phyloP scores from a whole-genome alignment of 495 filamentous ascomycete genomes.

The Annulohypoxylon moriforme region DNA sequence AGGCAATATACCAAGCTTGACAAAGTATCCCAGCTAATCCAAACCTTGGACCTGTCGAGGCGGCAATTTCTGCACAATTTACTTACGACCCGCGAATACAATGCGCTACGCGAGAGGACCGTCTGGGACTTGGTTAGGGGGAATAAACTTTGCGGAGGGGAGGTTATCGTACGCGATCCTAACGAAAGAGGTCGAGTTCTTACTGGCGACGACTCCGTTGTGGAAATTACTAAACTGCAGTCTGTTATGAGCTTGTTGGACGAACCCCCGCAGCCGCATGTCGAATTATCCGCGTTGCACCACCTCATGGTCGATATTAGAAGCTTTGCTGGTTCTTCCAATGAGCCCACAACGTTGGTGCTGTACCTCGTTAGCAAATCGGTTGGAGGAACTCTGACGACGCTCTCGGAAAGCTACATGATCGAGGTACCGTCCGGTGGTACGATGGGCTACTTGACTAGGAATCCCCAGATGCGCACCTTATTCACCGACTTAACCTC shows the following conservation, averaged over 20 bases:
- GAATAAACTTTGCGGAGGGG: conserved; percentile 90
- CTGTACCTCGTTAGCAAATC: conserved; percentile 82
- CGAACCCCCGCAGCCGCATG: conserved; percentile 70
- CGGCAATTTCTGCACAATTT: conserved; percentile 94
- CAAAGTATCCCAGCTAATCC: conserved; percentile 80
- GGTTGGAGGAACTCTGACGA: conserved; percentile 67
- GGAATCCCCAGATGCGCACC: conserved; percentile 77
- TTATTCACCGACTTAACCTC: conserved; percentile 87
- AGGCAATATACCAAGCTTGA: conserved; percentile 84
- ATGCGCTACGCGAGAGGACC: conserved; percentile 78
- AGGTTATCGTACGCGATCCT: conserved; percentile 94
- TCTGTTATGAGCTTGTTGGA: conserved; percentile 96
- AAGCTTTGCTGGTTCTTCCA: conserved; percentile 76
- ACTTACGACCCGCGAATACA: conserved; percentile 85
- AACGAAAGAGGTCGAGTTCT: conserved; percentile 83
- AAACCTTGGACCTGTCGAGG: conserved; percentile 81
- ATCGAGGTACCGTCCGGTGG: conserved; percentile 82
- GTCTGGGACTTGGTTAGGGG: conserved; percentile 95
- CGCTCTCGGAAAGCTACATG: conserved; percentile 84
- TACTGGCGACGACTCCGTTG: conserved; percentile 90
- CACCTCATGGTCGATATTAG: conserved; percentile 89
- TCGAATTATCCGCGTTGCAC: conserved; percentile 79
- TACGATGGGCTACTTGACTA: conserved; percentile 67
- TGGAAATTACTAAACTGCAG: conserved; percentile 91
- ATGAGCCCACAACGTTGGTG: conserved; percentile 77